A percentile compares a stretch with the other conserved stretches of the same genome.
phyloP scores from a whole-genome alignment of 2,329 filamentous ascomycete genomes.

The Coniochaeta pulveracea region DNA sequence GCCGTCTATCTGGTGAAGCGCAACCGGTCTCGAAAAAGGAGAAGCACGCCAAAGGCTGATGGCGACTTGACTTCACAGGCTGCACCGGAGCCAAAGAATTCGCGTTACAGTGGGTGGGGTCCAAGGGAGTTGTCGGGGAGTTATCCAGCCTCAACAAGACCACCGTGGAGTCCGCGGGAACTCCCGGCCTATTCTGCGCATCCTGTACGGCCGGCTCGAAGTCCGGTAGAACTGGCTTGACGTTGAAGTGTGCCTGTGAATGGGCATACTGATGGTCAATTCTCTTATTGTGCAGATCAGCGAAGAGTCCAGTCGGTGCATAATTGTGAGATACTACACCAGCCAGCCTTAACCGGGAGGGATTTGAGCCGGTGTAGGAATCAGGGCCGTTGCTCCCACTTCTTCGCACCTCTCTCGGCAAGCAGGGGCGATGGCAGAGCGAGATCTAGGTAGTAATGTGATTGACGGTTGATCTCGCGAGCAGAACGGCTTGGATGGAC shows the following conservation, averaged over 20 bases:
- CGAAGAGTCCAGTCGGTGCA: not conserved
- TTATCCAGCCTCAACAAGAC: too few species aligned
- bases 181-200: too few species aligned
- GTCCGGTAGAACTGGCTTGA: conserved; percentile 1
- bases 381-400: not conserved
- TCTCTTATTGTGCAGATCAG: not conserved
- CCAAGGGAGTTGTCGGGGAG: conserved; percentile 1
- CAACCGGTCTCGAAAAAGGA: not conserved
- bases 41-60: not conserved
- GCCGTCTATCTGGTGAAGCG: conserved; percentile 3
- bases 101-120: conserved; percentile 1
- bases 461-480: not conserved
- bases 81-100: not conserved
- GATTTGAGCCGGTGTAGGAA: not conserved
- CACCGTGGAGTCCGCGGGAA: too few species aligned
- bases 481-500: not conserved
- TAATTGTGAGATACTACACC: too few species aligned
- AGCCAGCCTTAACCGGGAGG: too few species aligned
- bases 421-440: too few species aligned
- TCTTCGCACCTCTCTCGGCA: not conserved
- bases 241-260: not conserved
- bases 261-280: not conserved
- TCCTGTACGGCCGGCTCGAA: not conserved
- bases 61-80: not conserved
- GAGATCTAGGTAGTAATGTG: too few species aligned